These are phyloP conservation scores for Dioscorea zingiberensis DNA, from an alignment of 106 monocot species.

Conservation along the genomic window DNA sequence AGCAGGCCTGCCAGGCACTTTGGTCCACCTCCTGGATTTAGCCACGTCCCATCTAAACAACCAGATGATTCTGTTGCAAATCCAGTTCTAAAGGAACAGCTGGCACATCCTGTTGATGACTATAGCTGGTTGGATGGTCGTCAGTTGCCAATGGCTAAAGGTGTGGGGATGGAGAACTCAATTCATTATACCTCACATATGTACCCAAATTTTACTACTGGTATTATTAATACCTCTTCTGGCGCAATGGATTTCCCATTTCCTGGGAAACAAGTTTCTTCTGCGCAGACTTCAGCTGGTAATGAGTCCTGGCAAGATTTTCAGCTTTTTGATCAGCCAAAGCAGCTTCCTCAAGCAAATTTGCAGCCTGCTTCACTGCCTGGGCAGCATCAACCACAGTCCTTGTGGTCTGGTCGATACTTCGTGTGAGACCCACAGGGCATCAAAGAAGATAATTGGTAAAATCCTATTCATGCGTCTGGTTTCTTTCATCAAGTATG, in stretches of 20 bases:
- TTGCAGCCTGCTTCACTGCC: slow-evolving; percentile 24
- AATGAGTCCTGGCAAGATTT: slow-evolving; percentile 54
- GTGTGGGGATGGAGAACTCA: slow-evolving; percentile 11
- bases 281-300: slow-evolving; percentile 11
- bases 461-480: not conserved
- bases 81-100: slow-evolving; percentile 10
- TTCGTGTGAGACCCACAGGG: slow-evolving; percentile 49
- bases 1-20: slow-evolving; percentile 65
- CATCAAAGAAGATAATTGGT: slow-evolving; percentile 25
- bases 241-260: slow-evolving; percentile 49
- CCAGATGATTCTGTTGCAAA: slow-evolving; percentile 12
- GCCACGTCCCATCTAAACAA: slow-evolving; percentile 29
- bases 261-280: slow-evolving; percentile 61
- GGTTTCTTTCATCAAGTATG: too few relatives aligned
- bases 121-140: slow-evolving; percentile 90
- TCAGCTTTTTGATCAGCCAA: slow-evolving; percentile 54
- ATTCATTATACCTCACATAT: slow-evolving; percentile 12
- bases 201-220: slow-evolving; percentile 4
- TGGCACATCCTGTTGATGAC: slow-evolving; percentile 44
- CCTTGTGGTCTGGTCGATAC: slow-evolving; percentile 50
- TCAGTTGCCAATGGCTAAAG: slow-evolving; percentile 29
- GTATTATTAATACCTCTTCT: slow-evolving; percentile 14
- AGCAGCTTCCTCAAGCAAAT: slow-evolving; percentile 28
- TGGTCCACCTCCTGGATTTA: slow-evolving; percentile 96
- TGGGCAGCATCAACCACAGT: slow-evolving; percentile 49